Conservation (phyloP, 305 asterid species). For the Solanum hybrid region DNA sequence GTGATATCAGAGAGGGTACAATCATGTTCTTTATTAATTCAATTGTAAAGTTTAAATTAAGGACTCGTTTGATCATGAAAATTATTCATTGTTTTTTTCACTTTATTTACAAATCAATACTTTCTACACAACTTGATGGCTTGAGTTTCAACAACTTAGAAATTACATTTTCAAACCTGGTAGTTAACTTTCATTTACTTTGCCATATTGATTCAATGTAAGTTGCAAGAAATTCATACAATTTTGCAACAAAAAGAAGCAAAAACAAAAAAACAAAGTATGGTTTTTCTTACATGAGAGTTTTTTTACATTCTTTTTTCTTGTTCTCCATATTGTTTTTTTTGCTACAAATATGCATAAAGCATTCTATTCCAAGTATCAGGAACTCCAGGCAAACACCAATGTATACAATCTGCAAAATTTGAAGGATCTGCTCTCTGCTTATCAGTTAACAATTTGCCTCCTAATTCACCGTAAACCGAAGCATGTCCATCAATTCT, state of each 20-base stretch:
- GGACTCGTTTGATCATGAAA: neutral
- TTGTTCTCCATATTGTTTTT: neutral
- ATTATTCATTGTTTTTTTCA: too few species aligned
- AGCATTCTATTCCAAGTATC: slow-evolving; percentile 84
- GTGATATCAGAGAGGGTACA: accelerated
- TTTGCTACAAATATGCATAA: slow-evolving; percentile 41
- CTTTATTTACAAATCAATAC: neutral
- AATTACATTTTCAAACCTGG: neutral
- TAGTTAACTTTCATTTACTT: neutral
- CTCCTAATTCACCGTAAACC: slow-evolving; percentile 53
- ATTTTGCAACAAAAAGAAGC: neutral
- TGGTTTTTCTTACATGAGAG: neutral
- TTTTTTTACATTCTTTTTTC: neutral
- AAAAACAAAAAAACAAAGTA: neutral
- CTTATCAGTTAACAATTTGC: slow-evolving; percentile 50
- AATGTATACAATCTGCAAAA: slow-evolving; percentile 82
- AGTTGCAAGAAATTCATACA: neutral
- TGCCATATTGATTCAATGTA: neutral
- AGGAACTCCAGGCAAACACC: slow-evolving; percentile 96
- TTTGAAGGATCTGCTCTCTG: slow-evolving; percentile 64
- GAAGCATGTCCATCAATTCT: slow-evolving; percentile 78
- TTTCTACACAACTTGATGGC: neutral
- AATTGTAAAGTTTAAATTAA: accelerated
- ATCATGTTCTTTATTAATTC: neutral
- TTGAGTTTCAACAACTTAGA: neutral